A percentile compares a stretch with the other conserved stretches of the same genome.
Evolutionary conservation across 169 alveolate species (phyloP).

Genomic region (Plasmodium berghei): DNA sequence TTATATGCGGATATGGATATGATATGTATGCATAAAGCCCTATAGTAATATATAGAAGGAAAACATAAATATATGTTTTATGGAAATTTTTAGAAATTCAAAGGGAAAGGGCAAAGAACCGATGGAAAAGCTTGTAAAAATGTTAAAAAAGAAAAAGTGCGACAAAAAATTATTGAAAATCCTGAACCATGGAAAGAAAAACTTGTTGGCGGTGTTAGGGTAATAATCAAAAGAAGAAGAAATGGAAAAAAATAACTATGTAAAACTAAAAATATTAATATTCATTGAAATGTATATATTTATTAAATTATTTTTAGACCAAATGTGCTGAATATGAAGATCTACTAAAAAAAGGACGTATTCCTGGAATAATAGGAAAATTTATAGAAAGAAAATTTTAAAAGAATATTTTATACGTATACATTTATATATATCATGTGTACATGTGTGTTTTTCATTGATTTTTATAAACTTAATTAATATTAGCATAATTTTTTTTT

Average conservation of each 20-base stretch:
- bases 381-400: conserved; percentile 56
- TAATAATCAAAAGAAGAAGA: conserved; percentile 32
- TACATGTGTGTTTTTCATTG: neutral
- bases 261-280: neutral
- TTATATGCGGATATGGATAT: no score
- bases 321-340: conserved; percentile 84
- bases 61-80: no score
- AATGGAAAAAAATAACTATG: neutral
- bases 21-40: no score
- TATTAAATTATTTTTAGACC: conserved; percentile 72
- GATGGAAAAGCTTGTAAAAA: conserved; percentile 74
- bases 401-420: neutral
- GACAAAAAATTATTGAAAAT: conserved; percentile 60
- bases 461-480: neutral
- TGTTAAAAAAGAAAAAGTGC: conserved; percentile 41
- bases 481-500: neutral
- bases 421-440: neutral
- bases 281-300: neutral
- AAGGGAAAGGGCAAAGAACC: conserved; percentile 74
- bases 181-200: conserved; percentile 83
- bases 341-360: conserved; percentile 81
- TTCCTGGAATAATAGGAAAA: conserved; percentile 83
- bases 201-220: conserved; percentile 85
- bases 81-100: conserved; percentile 50
- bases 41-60: no score